Conservation (phyloP, 202 grass and related monocot genomes). For the Carex arenaria region DNA sequence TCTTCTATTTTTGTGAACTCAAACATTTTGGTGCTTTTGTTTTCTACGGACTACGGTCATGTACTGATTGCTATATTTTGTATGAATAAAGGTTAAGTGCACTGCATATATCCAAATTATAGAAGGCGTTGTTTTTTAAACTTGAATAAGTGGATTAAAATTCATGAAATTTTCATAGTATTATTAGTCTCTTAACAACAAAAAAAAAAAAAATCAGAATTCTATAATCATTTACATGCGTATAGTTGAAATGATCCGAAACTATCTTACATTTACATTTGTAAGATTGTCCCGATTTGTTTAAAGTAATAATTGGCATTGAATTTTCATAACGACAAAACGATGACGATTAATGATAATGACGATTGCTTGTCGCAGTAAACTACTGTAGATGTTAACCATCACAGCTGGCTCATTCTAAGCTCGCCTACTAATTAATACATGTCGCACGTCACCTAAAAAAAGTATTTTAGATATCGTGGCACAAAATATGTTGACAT, state of each 20-base stretch:
- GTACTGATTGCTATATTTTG: conserved; percentile 4
- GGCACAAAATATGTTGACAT: not conserved
- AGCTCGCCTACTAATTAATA: not conserved
- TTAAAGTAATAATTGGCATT: not conserved
- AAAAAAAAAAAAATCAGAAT: not conserved
- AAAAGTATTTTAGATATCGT: too few species aligned
- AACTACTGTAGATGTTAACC: not conserved
- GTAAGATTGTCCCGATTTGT: not conserved
- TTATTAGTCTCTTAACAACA: not conserved
- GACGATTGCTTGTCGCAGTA: not conserved
- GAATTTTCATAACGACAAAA: not conserved
- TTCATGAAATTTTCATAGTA: not conserved
- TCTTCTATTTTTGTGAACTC: not conserved
- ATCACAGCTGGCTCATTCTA: not conserved
- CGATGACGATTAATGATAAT: not conserved
- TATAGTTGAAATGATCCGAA: not conserved
- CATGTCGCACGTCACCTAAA: not conserved
- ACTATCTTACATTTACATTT: not conserved
- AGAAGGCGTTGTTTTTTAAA: not conserved
- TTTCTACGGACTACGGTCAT: not conserved
- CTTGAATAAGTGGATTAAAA: not conserved
- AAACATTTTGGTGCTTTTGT: not conserved
- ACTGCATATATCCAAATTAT: not conserved
- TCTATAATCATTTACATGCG: not conserved
- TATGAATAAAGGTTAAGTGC: not conserved